Percentiles rank a stretch among this genome's conserved stretches.
These are phyloP conservation scores for Polytrichum commune DNA, from an alignment of 225 moss, liverwort and hornwort genomes.

Conservation along the genomic window DNA sequence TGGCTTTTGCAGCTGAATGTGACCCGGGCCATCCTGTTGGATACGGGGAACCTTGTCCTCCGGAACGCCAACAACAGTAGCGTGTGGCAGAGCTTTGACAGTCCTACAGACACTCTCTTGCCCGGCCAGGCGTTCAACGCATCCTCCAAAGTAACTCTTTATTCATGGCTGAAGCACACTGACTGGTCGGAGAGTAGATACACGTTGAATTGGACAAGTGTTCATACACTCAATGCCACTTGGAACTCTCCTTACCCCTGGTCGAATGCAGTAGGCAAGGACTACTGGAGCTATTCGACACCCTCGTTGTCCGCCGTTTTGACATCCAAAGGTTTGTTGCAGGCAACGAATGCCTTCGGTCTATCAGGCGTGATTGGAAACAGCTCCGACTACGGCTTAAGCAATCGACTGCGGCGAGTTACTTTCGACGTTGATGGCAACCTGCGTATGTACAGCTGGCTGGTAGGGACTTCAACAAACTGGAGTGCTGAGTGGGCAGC, in stretches of 20 bases:
- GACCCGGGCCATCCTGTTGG: not conserved
- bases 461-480: not conserved
- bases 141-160: not conserved
- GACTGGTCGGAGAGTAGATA: constrained; percentile 1
- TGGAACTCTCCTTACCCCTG: not conserved
- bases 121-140: not conserved
- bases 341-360: not conserved
- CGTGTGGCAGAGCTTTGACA: constrained; percentile 12
- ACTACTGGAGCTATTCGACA: not conserved
- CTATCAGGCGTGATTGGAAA: not conserved
- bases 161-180: not conserved
- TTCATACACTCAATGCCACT: not conserved
- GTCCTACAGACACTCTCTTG: constrained; percentile 11
- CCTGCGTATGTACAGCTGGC: not conserved
- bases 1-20: constrained; percentile 11
- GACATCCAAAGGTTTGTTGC: not conserved
- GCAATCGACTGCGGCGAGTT: not conserved
- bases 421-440: not conserved
- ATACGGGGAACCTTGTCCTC: constrained; percentile 11
- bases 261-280: not conserved
- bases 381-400: not conserved
- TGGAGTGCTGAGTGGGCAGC: not conserved
- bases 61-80: not conserved
- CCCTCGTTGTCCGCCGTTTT: not conserved
- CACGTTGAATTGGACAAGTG: constrained; percentile 1